Percentiles rank a stretch among this genome's conserved stretches.
phyloP scores from a whole-genome alignment of 2,329 filamentous ascomycete species.

The Colletotrichum aenigma region DNA sequence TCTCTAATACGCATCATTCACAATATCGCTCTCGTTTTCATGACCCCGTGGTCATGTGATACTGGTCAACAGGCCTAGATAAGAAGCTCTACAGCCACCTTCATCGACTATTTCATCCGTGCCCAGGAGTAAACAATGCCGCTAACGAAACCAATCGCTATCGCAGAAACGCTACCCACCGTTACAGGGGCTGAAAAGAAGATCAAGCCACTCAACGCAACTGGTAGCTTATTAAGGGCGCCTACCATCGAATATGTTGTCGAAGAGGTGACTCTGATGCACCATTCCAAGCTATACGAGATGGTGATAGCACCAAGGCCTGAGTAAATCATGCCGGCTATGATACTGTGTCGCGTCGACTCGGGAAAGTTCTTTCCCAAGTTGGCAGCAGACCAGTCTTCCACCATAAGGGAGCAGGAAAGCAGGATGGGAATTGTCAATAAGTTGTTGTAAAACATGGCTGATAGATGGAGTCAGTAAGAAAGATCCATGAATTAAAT shows the following conservation, averaged over 20 bases:
- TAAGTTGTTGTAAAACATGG: constrained; percentile 99
- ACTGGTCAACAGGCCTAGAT: not conserved
- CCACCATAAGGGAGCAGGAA: constrained; percentile 77
- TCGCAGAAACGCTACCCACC: constrained; percentile 88
- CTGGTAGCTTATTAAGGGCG: constrained; percentile 95
- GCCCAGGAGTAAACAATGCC: constrained; percentile 77
- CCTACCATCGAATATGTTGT: constrained; percentile 99
- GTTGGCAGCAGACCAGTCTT: constrained; percentile 92
- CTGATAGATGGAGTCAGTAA: constrained; percentile 52
- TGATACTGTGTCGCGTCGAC: constrained; percentile 76
- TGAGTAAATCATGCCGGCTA: constrained; percentile 91
- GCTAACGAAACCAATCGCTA: constrained; percentile 87
- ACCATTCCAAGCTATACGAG: constrained; percentile 98
- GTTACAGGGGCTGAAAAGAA: constrained; percentile 97
- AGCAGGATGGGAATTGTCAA: constrained; percentile 93
- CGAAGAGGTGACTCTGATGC: constrained; percentile 94
- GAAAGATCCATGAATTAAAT: constrained; percentile 22
- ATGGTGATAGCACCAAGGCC: constrained; percentile 95
- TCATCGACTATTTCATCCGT: not conserved
- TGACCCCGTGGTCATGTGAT: fast-evolving
- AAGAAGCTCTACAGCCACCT: not conserved
- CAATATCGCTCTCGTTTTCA: not conserved
- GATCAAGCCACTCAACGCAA: constrained; percentile 87
- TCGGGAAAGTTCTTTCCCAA: constrained; percentile 85
- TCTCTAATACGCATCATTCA: not conserved